Base-by-base conservation (phyloP, 768 basidiomycete species). In the Pleurotus pulmonarius region DNA sequence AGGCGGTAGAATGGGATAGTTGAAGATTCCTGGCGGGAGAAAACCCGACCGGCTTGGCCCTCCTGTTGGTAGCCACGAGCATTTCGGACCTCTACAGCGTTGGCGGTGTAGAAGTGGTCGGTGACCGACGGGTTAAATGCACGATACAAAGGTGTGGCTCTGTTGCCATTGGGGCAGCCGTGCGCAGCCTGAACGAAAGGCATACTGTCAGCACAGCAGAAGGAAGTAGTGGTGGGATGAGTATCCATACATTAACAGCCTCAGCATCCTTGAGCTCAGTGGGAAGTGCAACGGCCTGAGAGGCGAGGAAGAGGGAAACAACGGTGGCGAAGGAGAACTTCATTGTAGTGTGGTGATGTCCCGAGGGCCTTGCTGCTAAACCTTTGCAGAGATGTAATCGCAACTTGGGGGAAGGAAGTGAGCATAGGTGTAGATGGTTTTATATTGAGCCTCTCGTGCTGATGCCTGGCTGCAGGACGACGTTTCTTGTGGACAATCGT, bases 241-340 rank as follows among this genome's bases (percentile, higher is more conserved):
- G 18, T 16, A 34, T n/a, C 16, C 51, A 8, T 41, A 53, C 51
- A 40, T 53, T 39, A 15, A 37, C 39, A 24, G 39, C 18, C n/a
- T 53, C 48, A n/a, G 46, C 46, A 8, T 34, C 29, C 43, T 44
- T 44, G 38, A 22, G 29, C 48, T 49, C 51, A 20, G 51, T 37
- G 39, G 51, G 51, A n/a, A 53, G 51, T 9, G 51, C 39, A 29
- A 24, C 51, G 39, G 51, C 51, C 41, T 16, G 18, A 24, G 51
- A 39, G 41, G 39, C 51, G 37, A 53, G 16, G 51, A 53, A 53
- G 37, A 53, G 37, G 51, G 51, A 53, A 20, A 37, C 51, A 24
- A 53, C 51, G 39, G 24, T 18, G 39, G 51, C 51, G 18, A 53
- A 24, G 25, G 51, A 53, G 51, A 53, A 53, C 51, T 53, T 53